Conservation (phyloP, 108 stramenopile species). For the Bacterosira constricta region DNA sequence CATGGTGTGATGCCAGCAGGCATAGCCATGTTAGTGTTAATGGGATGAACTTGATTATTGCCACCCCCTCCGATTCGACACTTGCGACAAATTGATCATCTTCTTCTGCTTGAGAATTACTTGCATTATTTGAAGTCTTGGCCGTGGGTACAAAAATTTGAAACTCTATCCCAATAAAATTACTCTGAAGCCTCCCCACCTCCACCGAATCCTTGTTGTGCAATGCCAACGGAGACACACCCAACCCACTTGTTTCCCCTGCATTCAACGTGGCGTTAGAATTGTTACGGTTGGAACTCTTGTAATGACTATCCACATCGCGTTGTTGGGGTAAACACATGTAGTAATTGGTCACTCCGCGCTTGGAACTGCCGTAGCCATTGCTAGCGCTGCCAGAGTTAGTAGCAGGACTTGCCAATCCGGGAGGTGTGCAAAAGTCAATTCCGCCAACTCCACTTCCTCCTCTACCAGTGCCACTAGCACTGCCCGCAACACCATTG, state of each 20-base stretch:
- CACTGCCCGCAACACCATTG: neutral
- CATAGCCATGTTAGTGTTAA: neutral
- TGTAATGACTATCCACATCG: slow-evolving; percentile 70
- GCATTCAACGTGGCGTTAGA: neutral
- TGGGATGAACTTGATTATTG: neutral
- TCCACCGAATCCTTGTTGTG: slow-evolving; percentile 28
- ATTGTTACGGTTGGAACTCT: slow-evolving; percentile 42
- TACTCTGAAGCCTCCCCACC: slow-evolving; percentile 78
- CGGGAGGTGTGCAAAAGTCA: slow-evolving; percentile 1
- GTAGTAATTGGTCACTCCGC: slow-evolving; percentile 79
- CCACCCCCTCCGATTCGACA: neutral
- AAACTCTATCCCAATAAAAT: slow-evolving; percentile 88
- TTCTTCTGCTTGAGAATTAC: too few relatives aligned
- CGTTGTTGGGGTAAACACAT: slow-evolving; percentile 68
- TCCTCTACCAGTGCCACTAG: neutral
- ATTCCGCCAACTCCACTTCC: neutral
- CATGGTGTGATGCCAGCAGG: neutral
- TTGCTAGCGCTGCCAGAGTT: slow-evolving; percentile 1
- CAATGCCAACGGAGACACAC: slow-evolving; percentile 14
- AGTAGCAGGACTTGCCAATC: neutral
- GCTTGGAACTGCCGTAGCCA: slow-evolving; percentile 47
- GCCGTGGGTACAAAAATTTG: slow-evolving; percentile 59
- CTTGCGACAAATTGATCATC: too few relatives aligned
- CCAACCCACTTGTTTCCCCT: slow-evolving; percentile 27
- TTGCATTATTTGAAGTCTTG: too few relatives aligned